These are phyloP conservation scores for Benincasa hispida DNA, from an alignment of 306 rosid genomes.

Conservation along the genomic window DNA sequence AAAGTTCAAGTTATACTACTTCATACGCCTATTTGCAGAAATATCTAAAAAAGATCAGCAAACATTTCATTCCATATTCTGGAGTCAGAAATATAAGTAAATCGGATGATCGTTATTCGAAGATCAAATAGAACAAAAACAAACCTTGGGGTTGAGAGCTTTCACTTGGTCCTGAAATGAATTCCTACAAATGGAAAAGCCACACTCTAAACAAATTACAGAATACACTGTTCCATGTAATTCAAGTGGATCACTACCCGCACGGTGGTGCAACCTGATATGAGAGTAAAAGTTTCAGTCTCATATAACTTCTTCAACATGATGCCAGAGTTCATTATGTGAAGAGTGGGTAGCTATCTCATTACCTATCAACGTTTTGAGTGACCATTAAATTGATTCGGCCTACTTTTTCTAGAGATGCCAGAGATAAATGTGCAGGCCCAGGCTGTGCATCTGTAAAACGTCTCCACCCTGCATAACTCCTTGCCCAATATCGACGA, in stretches of 20 bases:
- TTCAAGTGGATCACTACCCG: conserved; percentile 92
- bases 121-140: conserved; percentile 12
- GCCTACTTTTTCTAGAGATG: conserved; percentile 64
- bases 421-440: conserved; percentile 61
- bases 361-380: conserved; percentile 85
- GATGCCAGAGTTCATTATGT: conserved; percentile 7
- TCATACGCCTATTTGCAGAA: background rate
- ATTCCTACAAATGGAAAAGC: conserved; percentile 53
- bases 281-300: conserved; percentile 17
- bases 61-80: background rate
- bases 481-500: conserved; percentile 90
- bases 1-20: background rate
- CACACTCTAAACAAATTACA: conserved; percentile 63
- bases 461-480: conserved; percentile 90
- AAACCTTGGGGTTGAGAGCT: conserved; percentile 75
- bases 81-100: background rate
- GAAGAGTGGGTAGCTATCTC: conserved; percentile 6
- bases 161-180: conserved; percentile 79
- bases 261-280: conserved; percentile 84
- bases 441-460: conserved; percentile 68
- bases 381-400: conserved; percentile 60
- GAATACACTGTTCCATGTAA: conserved; percentile 90
- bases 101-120: background rate
- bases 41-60: background rate
- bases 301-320: conserved; percentile 5